Conservation (phyloP, 768 basidiomycete genomes). For the Lactifluus hygrophoroides region DNA sequence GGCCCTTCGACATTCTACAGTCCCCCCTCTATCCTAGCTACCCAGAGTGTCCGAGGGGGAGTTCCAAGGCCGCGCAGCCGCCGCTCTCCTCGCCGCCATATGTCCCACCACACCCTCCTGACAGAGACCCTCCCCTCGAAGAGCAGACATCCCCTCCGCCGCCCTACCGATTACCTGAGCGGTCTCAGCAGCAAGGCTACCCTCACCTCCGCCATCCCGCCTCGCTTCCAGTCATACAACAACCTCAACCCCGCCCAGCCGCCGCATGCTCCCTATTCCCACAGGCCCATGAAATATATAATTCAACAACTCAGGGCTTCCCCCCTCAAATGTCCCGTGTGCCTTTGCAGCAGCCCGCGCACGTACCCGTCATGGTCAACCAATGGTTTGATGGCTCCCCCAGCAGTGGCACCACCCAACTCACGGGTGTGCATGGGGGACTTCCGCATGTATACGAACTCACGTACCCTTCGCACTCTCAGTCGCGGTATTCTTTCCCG, state of each 20-base stretch:
- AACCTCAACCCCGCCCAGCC: slow-evolving; percentile 3
- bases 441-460: background rate
- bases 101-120: background rate
- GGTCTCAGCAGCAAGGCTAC: background rate
- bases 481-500: background rate
- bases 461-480: background rate
- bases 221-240: background rate
- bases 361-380: background rate
- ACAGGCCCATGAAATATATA: background rate
- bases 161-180: background rate
- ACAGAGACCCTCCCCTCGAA: background rate
- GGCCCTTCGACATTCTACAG: slow-evolving; percentile 1
- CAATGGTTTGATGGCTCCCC: background rate
- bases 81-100: background rate
- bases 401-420: background rate
- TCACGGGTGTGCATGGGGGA: background rate
- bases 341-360: background rate
- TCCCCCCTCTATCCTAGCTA: background rate
- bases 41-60: background rate
- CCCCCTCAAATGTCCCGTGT: background rate
- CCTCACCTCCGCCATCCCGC: background rate
- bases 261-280: slow-evolving; percentile 1
- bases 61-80: background rate
- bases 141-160: background rate
- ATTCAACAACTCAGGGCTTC: background rate